These are phyloP conservation scores for Tillandsia fasciculata DNA, from an alignment of 176 grass and related monocot species.

Conservation along the genomic window DNA sequence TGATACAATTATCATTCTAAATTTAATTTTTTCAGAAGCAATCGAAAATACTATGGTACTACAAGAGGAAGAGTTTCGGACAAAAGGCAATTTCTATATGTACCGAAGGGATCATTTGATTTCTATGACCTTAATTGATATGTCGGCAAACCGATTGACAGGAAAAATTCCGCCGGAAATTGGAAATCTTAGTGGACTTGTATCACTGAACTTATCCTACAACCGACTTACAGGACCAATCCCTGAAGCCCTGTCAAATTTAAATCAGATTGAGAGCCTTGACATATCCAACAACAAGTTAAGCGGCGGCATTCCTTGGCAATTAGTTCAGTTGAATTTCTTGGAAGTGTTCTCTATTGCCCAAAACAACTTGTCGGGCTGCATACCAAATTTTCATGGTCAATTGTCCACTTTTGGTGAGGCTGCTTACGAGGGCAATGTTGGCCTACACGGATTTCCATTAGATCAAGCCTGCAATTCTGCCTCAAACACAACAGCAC, in stretches of 20 bases:
- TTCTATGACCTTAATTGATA: constrained; percentile 6
- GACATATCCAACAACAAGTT: too few species aligned
- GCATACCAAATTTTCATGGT: background rate
- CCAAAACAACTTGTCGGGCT: too few species aligned
- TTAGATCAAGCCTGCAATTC: background rate
- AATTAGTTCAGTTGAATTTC: too few species aligned
- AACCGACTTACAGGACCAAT: constrained; percentile 7
- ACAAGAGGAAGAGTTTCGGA: too few species aligned
- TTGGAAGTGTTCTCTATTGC: too few species aligned
- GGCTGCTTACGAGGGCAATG: constrained; percentile 17
- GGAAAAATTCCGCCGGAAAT: constrained; percentile 19
- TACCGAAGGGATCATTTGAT: background rate
- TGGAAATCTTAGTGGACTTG: constrained; percentile 7
- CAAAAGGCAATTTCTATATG: background rate
- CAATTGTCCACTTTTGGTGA: constrained; percentile 17
- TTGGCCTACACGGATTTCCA: background rate
- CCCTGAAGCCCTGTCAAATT: constrained; percentile 5
- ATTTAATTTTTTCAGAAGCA: too few species aligned
- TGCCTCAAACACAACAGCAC: background rate
- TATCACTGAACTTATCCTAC: constrained; percentile 21
- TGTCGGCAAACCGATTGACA: constrained; percentile 14
- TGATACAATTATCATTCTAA: too few species aligned
- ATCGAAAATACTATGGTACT: too few species aligned
- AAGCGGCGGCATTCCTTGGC: too few species aligned
- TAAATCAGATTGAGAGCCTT: constrained; percentile 12